These are phyloP conservation scores for Piloderma croceum DNA, from an alignment of 768 basidiomycete genomes.

Conservation along the genomic window DNA sequence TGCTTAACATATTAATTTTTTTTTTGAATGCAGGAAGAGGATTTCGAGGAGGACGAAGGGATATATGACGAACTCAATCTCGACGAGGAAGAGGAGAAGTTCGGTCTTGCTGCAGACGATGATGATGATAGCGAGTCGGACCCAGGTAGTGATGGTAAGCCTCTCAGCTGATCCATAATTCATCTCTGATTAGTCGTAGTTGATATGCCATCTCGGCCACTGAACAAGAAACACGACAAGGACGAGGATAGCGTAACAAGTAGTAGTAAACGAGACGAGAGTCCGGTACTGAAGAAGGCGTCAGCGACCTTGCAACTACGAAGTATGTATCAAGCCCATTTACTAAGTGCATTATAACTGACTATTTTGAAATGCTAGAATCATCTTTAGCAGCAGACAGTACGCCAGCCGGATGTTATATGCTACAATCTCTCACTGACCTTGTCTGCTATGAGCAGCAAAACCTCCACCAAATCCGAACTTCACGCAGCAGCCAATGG, in stretches of 20 bases:
- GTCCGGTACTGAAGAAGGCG: constrained; percentile 78
- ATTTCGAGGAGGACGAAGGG: constrained; percentile 95
- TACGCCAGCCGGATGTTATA: constrained; percentile 20
- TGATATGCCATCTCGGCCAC: constrained; percentile 63
- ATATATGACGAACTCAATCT: constrained; percentile 98
- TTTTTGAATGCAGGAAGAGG: constrained; percentile 69
- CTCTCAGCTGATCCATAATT: neutral
- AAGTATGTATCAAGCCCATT: constrained; percentile 47
- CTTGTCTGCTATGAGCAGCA: constrained; percentile 28
- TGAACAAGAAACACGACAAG: constrained; percentile 69
- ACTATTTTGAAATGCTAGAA: constrained; percentile 38
- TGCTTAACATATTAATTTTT: too few species aligned
- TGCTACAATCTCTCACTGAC: constrained; percentile 10
- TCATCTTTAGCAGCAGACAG: constrained; percentile 58
- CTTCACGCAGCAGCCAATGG: constrained; percentile 74
- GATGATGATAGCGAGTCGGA: constrained; percentile 76
- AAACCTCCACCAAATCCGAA: constrained; percentile 81
- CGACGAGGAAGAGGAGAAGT: constrained; percentile 94
- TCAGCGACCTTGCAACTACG: constrained; percentile 55
- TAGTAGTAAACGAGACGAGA: constrained; percentile 71
- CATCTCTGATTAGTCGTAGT: constrained; percentile 2
- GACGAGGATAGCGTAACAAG: constrained; percentile 76
- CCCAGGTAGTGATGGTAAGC: constrained; percentile 63
- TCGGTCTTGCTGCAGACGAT: constrained; percentile 69
- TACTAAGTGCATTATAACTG: constrained; percentile 10